Evolutionary conservation across 73 alveolate species (phyloP), one percentile per base, ranked within the genome.

Genomic region (Paramecium bursaria): DNA sequence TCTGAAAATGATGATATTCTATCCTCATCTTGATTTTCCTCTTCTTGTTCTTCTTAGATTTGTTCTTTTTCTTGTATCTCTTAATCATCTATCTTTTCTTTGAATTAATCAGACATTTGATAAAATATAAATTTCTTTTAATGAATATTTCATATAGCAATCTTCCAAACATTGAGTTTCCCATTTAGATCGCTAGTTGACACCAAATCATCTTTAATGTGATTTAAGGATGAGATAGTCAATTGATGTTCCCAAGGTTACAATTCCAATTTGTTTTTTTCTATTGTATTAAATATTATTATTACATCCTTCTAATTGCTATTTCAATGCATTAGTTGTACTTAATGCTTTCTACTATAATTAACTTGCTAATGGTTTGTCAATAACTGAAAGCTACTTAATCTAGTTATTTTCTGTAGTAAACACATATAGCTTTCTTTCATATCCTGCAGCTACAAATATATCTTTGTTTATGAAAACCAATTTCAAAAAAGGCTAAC

Each of bases 131-230:
- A n/a, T n/a, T n/a, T n/a, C n/a, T n/a, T n/a, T n/a, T n/a, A n/a
- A n/a, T n/a, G n/a, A n/a, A n/a, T n/a, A n/a, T n/a, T n/a, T n/a
- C n/a, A n/a, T n/a, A n/a, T n/a, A n/a, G n/a, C n/a, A n/a, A 67
- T 39, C 35, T 47, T 67, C 82, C 82, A 67, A 33, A 67, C 33
- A 47, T 67, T 67, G 44, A 67, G 33, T 21, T 25, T 67, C 17
- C 82, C 82, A 67, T 67, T 67, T 14, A 67, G 60, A 67, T 67
- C 82, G 44, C 82, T 67, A 39, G 82, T 67, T 21, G 82, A 67
- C 21, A 67, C 22, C 35, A 67, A 67, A 11, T 4, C 35, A 67
- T 67, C 55, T 11, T 23, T 67, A n/a, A 67, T 25, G 7, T 35
- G 26, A 42, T 39, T 67, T 1, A 67, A 3, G 11, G 60, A 39